Evolutionary conservation across 2,329 filamentous ascomycete genomes (phyloP), one percentile per base, ranked within the genome.

Genomic region (Rugonectria rugulosa): DNA sequence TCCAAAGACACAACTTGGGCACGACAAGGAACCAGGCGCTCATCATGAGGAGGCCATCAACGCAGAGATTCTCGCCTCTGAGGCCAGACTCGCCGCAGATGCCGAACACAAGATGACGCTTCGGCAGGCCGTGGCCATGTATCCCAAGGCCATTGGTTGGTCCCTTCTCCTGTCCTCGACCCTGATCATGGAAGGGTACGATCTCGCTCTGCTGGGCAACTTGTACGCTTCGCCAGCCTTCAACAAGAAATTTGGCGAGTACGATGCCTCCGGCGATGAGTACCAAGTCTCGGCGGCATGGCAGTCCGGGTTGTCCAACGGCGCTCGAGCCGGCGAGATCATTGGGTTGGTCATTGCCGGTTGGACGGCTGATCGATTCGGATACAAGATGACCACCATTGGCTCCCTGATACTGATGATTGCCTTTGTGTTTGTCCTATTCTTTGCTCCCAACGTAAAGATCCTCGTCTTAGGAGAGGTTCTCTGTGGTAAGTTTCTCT

Each of bases 301-400:
- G 85, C 83, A 86, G 66, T 79, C 81, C 1, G 83, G 77, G 0
- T 65, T 87, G 3, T 79, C 77, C 6, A 85, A 84, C 52, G 83
- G 80, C 14, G 79, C 79, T 0, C 72, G 77, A 2, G 78, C 79
- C 1, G 83, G 84, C 11, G 78, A 83, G 62, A 82, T 87, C 45
- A 62, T 85, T 9, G 84, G 84, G 0, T 70, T 85, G 2, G 73
- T 84, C 21, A 54, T 84, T 19, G 81, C 79, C n/a, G 84, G 83
- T 7, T 79, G 76, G 69, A 66, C 80, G 1, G 73, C 79, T 1
- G 81, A 87, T 52, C 72, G 75, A 2, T 79, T 74, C 19, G 81
- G 81, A 1, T 81, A 82, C 65, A 77, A 77, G 56, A 73, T 75
- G 63, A 83, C 79, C 0, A 80, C 81, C 17, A 74, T 85, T 12